A percentile compares a stretch with the other conserved stretches of the same genome.
phyloP scores from a whole-genome alignment of 345 rosid species.

The Viola odorata region DNA sequence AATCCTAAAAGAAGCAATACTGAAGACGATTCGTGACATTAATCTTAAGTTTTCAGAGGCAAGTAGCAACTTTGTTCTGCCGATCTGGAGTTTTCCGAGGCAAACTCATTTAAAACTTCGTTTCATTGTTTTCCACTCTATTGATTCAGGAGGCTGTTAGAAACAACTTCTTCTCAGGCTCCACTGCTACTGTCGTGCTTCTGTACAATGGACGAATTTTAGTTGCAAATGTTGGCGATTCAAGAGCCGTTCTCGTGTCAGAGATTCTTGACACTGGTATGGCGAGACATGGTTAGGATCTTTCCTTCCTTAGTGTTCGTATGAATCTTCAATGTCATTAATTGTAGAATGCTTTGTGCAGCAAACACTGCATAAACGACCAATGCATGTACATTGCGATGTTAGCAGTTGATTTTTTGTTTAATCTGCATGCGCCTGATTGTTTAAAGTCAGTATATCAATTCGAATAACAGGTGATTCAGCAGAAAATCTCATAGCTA shows the following conservation, averaged over 20 bases:
- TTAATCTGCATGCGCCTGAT: background rate
- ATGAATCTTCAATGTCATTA: background rate
- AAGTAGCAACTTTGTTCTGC: background rate
- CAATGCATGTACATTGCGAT: no score
- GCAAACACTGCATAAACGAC: no score
- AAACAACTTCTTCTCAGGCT: slow-evolving; percentile 16
- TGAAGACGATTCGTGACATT: slow-evolving; percentile 17
- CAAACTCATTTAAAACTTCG: background rate
- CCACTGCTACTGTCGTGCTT: slow-evolving; percentile 15
- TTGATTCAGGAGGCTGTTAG: slow-evolving; percentile 22
- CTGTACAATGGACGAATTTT: slow-evolving; percentile 11
- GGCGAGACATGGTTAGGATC: background rate
- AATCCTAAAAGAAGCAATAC: slow-evolving; percentile 23
- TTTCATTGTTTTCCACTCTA: background rate
- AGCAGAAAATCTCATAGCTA: slow-evolving; percentile 1
- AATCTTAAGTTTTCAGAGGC: slow-evolving; percentile 21
- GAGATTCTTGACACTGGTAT: slow-evolving; percentile 7
- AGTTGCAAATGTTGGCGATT: slow-evolving; percentile 28
- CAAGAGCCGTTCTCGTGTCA: slow-evolving; percentile 17
- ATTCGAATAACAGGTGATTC: slow-evolving; percentile 11
- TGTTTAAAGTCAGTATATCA: background rate
- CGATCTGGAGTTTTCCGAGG: no score
- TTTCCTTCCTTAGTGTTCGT: background rate
- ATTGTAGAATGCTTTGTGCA: no score
- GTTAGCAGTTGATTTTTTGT: no score